Base-by-base conservation (phyloP, 2,329 filamentous ascomycete species). In the Pleoardoris graminearum region DNA sequence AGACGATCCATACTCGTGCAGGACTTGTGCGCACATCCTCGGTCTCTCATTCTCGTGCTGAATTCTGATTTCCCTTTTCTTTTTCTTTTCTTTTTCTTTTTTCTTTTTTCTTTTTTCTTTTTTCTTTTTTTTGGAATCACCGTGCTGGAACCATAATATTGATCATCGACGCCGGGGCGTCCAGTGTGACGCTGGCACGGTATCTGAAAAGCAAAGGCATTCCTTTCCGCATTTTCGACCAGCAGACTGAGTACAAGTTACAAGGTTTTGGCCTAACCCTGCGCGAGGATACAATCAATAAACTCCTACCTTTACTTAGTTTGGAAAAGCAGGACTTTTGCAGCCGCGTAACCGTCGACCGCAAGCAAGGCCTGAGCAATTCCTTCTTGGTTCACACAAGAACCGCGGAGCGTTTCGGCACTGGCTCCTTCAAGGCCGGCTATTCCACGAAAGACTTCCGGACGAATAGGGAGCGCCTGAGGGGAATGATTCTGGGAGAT, bases 191-290 rank as follows among this genome's bases (percentile, higher is more conserved):
- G 1, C 25, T 43, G 3, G 41, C 41, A 7, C 25, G 41, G 5
- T 32, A 21, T 10, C 11, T 43, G 2, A 10, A n/a, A 2, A 32
- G 27, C 16, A 43, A 27, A 6, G 17, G 14, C 27, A 22, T 43
- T 10, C 41, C 41, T 6, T 43, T 43, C 16, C 41, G 41, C 41
- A 21, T 43, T 14, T 43, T 43, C 25, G 41, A 43, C 8, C 41
- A 43, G 27, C 41, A 43, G 25, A n/a, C 25, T 1, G 27, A 32
- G 14, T 43, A 30, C 41, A 43, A 32, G 12, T 17, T 7, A 3
- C 41, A 43, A 14, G 41, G 41, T 16, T 43, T 33, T 10, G 41
- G 41, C 1, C 14, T 43, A 16, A 33, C 41, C 1, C 27, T 43
- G 16, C 41, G 41, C 25, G 41, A 19, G 10, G 25, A 43, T 10